Percentiles rank a stretch among this genome's conserved stretches.
phyloP scores from a whole-genome alignment of 768 basidiomycete genomes.

The Gymnopilus dilepis region DNA sequence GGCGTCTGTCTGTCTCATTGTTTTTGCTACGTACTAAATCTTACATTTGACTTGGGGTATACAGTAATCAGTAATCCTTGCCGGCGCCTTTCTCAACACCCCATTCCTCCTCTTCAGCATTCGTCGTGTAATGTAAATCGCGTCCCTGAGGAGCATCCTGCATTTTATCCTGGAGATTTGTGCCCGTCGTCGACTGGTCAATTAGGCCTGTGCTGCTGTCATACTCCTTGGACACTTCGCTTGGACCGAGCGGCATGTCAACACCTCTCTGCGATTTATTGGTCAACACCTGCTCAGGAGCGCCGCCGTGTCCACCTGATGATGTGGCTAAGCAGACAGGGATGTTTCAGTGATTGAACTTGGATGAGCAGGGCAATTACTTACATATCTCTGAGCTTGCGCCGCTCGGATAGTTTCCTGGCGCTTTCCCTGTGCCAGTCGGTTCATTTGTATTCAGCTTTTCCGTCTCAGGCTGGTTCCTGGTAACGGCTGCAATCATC shows the following conservation, averaged over 20 bases:
- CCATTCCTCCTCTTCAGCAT: conserved; percentile 22
- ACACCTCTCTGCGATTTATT: conserved; percentile 17
- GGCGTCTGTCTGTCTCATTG: too few species aligned
- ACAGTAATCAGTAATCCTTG: conserved; percentile 22
- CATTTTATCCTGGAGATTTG: conserved; percentile 16
- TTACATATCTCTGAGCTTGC: conserved; percentile 6
- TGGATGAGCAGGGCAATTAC: not conserved
- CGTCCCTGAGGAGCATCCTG: conserved; percentile 24
- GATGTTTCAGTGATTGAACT: too few species aligned
- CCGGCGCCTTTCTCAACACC: conserved; percentile 24
- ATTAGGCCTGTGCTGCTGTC: conserved; percentile 18
- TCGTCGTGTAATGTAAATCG: conserved; percentile 5
- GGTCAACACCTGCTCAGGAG: conserved; percentile 20
- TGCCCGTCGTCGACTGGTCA: conserved; percentile 22
- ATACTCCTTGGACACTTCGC: not conserved
- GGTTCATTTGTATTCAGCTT: conserved; percentile 12
- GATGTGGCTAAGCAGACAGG: conserved; percentile 11
- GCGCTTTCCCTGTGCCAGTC: conserved; percentile 15
- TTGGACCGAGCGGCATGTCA: conserved; percentile 10
- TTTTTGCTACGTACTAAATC: too few species aligned
- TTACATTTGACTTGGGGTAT: not conserved
- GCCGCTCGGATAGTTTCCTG: conserved; percentile 16
- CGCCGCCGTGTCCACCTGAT: conserved; percentile 21
- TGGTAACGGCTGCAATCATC: conserved; percentile 13
- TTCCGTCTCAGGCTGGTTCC: conserved; percentile 20